Conservation (phyloP, 176 grass and related monocot species). For the Juncus effusus region DNA sequence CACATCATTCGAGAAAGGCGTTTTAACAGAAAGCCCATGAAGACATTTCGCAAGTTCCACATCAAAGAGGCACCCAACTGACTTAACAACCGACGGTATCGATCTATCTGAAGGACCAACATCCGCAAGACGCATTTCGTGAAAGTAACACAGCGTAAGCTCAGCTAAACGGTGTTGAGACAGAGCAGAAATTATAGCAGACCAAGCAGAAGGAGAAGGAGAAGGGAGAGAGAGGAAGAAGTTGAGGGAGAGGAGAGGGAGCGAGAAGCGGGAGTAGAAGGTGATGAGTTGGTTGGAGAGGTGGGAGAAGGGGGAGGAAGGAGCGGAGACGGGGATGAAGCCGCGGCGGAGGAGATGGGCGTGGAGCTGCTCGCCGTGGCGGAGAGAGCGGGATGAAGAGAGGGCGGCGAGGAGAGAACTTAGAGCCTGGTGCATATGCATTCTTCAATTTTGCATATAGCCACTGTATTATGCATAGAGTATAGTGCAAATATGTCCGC, state of each 20-base stretch:
- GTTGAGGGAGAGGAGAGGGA: slow-evolving; percentile 53
- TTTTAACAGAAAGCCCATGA: slow-evolving; percentile 63
- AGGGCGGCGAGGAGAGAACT: slow-evolving; percentile 51
- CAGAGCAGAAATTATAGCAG: slow-evolving; percentile 61
- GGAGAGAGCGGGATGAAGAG: slow-evolving; percentile 53
- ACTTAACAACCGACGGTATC: slow-evolving; percentile 66
- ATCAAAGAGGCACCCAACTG: slow-evolving; percentile 28
- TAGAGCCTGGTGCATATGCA: slow-evolving; percentile 10
- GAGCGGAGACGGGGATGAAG: slow-evolving; percentile 42
- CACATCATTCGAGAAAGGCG: slow-evolving; percentile 53
- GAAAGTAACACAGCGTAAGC: slow-evolving; percentile 52
- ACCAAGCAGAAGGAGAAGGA: slow-evolving; percentile 68
- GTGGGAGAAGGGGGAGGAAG: slow-evolving; percentile 35
- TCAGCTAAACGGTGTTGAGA: slow-evolving; percentile 54
- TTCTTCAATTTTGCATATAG: too few species aligned
- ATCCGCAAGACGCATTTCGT: slow-evolving; percentile 47
- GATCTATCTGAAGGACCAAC: slow-evolving; percentile 57
- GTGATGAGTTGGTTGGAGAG: slow-evolving; percentile 83
- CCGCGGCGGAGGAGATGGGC: slow-evolving; percentile 68
- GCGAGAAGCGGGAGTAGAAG: slow-evolving; percentile 69
- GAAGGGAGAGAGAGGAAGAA: slow-evolving; percentile 67
- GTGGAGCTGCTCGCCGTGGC: slow-evolving; percentile 74
- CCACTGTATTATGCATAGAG: too few species aligned
- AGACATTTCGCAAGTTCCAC: slow-evolving; percentile 35
- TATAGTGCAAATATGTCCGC: background rate